Percentiles rank a stretch among this genome's conserved stretches.
phyloP scores from a whole-genome alignment of 306 rosid genomes.

The Rosa persica region DNA sequence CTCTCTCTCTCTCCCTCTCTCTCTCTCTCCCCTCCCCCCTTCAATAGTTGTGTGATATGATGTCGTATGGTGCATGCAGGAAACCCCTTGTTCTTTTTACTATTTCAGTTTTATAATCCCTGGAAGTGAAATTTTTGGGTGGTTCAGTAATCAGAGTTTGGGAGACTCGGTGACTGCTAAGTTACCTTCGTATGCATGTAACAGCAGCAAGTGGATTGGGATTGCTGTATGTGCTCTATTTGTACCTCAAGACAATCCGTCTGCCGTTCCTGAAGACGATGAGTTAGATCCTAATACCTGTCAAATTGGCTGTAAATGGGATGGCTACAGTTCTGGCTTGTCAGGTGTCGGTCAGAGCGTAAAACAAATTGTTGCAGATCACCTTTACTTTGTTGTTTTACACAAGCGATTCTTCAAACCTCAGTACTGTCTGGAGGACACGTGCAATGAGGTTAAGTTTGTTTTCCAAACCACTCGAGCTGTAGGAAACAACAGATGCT shows the following conservation, averaged over 20 bases:
- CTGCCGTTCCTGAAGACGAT: not conserved
- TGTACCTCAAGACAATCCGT: not conserved
- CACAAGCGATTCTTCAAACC: not conserved
- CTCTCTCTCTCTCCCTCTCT: not conserved
- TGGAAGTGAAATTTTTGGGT: slow-evolving; percentile 17
- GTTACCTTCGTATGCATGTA: not conserved
- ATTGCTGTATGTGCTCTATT: slow-evolving; percentile 13
- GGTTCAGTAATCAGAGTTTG: slow-evolving; percentile 7
- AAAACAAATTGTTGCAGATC: not conserved
- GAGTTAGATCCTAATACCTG: not conserved
- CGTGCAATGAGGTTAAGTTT: not conserved
- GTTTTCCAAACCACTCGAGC: not conserved
- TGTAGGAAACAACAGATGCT: not conserved
- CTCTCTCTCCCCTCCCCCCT: not conserved
- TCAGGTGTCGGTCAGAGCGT: not conserved
- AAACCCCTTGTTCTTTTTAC: not conserved
- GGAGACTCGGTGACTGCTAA: not conserved
- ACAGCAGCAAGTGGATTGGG: not conserved
- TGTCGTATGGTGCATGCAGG: not conserved
- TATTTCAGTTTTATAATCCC: slow-evolving; percentile 7
- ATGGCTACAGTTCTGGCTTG: not conserved
- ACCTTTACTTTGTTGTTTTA: not conserved
- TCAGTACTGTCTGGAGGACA: not conserved
- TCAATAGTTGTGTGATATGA: not conserved
- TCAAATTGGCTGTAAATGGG: not conserved